These are phyloP conservation scores for Kingdonia uniflora DNA, from an alignment of 164 flowering plant genomes.

Conservation along the genomic window DNA sequence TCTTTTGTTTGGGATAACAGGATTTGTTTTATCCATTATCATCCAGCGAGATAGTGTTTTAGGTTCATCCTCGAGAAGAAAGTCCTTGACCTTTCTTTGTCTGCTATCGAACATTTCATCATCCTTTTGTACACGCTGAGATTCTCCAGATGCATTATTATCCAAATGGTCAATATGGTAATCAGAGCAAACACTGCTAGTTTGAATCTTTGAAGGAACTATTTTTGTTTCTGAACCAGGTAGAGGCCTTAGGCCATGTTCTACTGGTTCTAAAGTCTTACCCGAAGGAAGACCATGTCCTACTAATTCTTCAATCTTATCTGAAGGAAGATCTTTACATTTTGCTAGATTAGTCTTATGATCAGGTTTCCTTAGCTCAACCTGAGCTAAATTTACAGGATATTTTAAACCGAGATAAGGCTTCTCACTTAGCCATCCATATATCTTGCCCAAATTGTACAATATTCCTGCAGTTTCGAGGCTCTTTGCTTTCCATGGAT, in stretches of 20 bases:
- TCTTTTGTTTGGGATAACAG: conserved; percentile 47
- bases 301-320: conserved; percentile 2
- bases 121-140: conserved; percentile 8
- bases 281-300: conserved; percentile 1
- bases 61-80: conserved; percentile 11
- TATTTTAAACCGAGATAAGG: conserved; percentile 15
- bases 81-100: conserved; percentile 8
- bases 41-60: conserved; percentile 12
- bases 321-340: conserved; percentile 6
- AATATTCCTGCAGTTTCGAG: conserved; percentile 22
- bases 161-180: conserved; percentile 15
- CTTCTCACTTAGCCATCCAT: conserved; percentile 36
- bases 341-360: conserved; percentile 3
- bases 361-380: conserved; percentile 17
- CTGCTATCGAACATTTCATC: conserved; percentile 10
- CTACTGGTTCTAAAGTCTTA: conserved; percentile 15
- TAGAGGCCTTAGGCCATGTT: conserved; percentile 10
- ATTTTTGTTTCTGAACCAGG: conserved; percentile 9
- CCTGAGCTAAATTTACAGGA: conserved; percentile 10
- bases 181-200: conserved; percentile 25
- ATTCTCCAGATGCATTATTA: conserved; percentile 13
- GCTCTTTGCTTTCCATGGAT: conserved; percentile 17
- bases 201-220: conserved; percentile 9
- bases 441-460: conserved; percentile 24
- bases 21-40: conserved; percentile 17